Evolutionary conservation across 441 rosid genomes (phyloP), one percentile per base, ranked within the genome.

Genomic region (Populus hybrid): DNA sequence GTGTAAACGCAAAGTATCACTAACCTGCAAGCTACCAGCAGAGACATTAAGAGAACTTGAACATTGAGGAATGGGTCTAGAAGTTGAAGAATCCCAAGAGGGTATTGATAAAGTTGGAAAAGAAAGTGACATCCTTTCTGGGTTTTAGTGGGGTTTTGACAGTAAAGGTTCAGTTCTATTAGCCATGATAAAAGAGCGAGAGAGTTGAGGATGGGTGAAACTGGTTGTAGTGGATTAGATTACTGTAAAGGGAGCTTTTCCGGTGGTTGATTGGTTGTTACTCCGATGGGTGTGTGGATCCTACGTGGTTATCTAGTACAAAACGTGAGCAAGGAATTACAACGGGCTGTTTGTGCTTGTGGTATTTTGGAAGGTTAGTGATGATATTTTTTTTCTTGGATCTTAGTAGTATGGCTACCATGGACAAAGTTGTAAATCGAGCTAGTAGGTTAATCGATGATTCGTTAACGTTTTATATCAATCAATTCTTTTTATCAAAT

Each of bases 1-100:
- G 20, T 28, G 28, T 61, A 53, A 28, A 8, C 4, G 30, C 32
- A 40, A 21, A 21, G 23, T 20, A 18, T 14, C 66, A 77, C 86
- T 86, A 66, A 85, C 88, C 71, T 80, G 79, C 59, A 76, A 77
- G 71, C 79, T 77, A 36, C 59, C 46, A 65, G 74, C 35, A 72
- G 84, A 53, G 71, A 34, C 57, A 7, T 24, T 20, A 9, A 8
- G 65, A 18, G 53, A 70, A 18, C 72, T 24, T 8, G 74, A 16
- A 70, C 73, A 68, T 34, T 63, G 70, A 71, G 78, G 69, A 72
- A 64, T 67, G 23, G 78, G 76, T 59, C 65, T 72, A 28, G 78
- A 6, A 72, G 73, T 76, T 24, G 80, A 73, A 65, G 80, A 78
- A 70, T 70, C 74, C 26, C 77, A 65, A 40, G 74, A 79, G 42